Evolutionary conservation across 2,329 filamentous ascomycete species (phyloP).

Genomic region (Leptographium wingfieldii): DNA sequence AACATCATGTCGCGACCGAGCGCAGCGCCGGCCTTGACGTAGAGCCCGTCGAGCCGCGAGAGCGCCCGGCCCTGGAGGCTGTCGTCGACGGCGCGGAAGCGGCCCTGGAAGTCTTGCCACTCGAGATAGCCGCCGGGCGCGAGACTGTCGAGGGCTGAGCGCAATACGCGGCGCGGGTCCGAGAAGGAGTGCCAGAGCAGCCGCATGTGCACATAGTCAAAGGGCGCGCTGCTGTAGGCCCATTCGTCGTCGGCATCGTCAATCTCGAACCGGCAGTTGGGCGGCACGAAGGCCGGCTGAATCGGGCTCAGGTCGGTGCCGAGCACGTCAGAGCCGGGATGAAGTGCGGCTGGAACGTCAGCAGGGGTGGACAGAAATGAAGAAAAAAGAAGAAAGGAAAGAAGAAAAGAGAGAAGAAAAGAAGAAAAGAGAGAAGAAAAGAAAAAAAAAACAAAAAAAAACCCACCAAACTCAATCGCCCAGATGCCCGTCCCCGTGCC

Average conservation of each 20-base stretch:
- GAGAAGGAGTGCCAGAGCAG: conserved; percentile 13
- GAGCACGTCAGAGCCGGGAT: conserved; percentile 27
- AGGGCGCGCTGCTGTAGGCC: conserved; percentile 31
- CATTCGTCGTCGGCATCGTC: conserved; percentile 44
- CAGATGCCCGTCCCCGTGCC: conserved; percentile 15
- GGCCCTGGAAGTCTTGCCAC: conserved; percentile 22
- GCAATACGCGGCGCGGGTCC: conserved; percentile 11
- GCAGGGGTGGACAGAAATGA: no score
- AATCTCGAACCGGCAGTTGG: conserved; percentile 51
- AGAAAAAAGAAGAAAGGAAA: no score
- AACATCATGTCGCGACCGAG: conserved; percentile 21
- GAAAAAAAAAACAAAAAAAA: not conserved
- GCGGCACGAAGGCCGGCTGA: conserved; percentile 39
- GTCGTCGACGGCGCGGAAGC: conserved; percentile 20
- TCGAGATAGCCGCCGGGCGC: conserved; percentile 22
- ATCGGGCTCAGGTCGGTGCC: conserved; percentile 39
- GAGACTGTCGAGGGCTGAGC: conserved; percentile 20
- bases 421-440: not conserved
- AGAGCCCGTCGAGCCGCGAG: conserved; percentile 19
- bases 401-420: not conserved
- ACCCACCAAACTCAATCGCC: conserved; percentile 13
- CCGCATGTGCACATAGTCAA: conserved; percentile 48
- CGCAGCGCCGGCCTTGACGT: conserved; percentile 15
- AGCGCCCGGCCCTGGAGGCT: conserved; percentile 20
- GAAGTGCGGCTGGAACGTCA: conserved; percentile 21